A percentile compares a stretch with the other conserved stretches of the same genome.
phyloP scores from a whole-genome alignment of 2,329 filamentous ascomycete species.

The Emericellopsis atlantica region DNA sequence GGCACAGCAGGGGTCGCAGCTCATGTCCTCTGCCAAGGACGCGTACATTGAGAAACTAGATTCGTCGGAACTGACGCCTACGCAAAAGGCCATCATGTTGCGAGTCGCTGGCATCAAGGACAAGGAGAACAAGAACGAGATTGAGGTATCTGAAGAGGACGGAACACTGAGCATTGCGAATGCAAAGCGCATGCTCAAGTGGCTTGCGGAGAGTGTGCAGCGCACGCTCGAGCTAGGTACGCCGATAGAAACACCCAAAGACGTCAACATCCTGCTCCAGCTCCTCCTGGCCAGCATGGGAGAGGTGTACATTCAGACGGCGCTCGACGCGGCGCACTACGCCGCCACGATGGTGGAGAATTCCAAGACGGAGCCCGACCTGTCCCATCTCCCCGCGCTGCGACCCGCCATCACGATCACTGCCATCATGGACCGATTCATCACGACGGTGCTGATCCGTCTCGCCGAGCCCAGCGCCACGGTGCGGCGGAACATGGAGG shows the following conservation, averaged over 20 bases:
- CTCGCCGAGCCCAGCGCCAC: conserved; percentile 84
- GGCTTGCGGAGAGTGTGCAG: conserved; percentile 90
- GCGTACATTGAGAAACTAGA: conserved; percentile 83
- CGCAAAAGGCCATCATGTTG: conserved; percentile 83
- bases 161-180: conserved; percentile 71
- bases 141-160: conserved; percentile 84
- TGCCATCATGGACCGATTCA: conserved; percentile 86
- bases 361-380: conserved; percentile 73
- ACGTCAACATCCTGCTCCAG: conserved; percentile 74
- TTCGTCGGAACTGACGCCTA: conserved; percentile 74
- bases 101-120: conserved; percentile 74
- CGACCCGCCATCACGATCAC: conserved; percentile 78
- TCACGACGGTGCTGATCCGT: conserved; percentile 79
- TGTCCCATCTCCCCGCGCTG: conserved; percentile 68
- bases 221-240: conserved; percentile 83
- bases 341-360: conserved; percentile 65
- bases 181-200: conserved; percentile 96
- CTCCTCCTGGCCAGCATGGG: conserved; percentile 81
- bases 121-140: conserved; percentile 66
- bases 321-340: conserved; percentile 58
- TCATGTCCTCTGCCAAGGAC: conserved; percentile 79
- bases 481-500: conserved; percentile 80
- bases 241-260: conserved; percentile 81
- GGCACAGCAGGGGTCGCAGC: conserved; percentile 78
- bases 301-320: conserved; percentile 61